Evolutionary conservation across 352 stramenopile species (phyloP).

Genomic region (Globisporangium alternatum): DNA sequence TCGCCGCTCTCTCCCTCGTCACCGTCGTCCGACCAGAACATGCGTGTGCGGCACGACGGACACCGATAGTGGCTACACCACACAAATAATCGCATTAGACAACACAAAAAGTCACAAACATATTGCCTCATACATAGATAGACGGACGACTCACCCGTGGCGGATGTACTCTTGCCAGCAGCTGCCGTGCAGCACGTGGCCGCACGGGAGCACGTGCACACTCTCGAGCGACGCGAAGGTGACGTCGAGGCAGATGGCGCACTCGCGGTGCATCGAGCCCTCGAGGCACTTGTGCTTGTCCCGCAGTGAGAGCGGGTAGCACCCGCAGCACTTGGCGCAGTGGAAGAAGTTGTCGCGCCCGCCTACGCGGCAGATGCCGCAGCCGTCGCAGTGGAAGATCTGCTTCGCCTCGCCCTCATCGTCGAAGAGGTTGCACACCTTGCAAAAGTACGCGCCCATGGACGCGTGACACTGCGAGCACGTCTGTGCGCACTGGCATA

Average conservation of each 20-base stretch:
- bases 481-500: conserved; percentile 44
- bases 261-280: conserved; percentile 79
- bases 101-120: conserved; percentile 1
- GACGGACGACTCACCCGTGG: conserved; percentile 35
- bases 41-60: conserved; percentile 55
- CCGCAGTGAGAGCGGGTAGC: conserved; percentile 66
- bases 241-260: conserved; percentile 78
- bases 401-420: conserved; percentile 54
- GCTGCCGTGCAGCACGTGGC: conserved; percentile 69
- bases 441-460: conserved; percentile 68
- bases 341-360: conserved; percentile 81
- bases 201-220: conserved; percentile 67
- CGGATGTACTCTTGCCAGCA: conserved; percentile 67
- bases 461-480: conserved; percentile 41
- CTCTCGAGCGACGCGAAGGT: conserved; percentile 75
- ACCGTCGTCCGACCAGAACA: conserved; percentile 38
- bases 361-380: conserved; percentile 74
- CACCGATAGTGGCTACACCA: conserved; percentile 40
- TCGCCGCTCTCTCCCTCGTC: conserved; percentile 16
- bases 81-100: not conserved
- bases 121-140: not conserved
- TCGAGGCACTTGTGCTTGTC: conserved; percentile 79
- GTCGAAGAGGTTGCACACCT: conserved; percentile 73
- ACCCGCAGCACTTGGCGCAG: conserved; percentile 73
- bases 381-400: conserved; percentile 75